Percentiles rank a stretch among this genome's conserved stretches.
These are phyloP conservation scores for Leucocoprinus sp. DNA, from an alignment of 768 basidiomycete species.

Conservation along the genomic window DNA sequence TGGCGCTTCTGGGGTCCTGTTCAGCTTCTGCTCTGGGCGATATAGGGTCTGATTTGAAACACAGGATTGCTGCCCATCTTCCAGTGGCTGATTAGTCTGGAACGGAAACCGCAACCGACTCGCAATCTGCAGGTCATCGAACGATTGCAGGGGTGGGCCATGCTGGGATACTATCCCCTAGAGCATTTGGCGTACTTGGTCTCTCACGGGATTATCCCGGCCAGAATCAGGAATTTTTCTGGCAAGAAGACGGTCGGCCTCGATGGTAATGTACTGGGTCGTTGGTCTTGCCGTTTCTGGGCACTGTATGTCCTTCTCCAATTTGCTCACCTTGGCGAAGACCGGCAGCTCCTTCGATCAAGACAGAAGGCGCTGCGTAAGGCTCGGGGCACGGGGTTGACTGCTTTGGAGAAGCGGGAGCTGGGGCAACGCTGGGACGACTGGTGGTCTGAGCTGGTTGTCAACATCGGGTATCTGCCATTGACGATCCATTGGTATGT, in stretches of 20 bases:
- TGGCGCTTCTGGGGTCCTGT: conserved; percentile 71
- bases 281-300: conserved; percentile 82
- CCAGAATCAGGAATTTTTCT: conserved; percentile 38
- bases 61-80: conserved; percentile 70
- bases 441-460: conserved; percentile 62
- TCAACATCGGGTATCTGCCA: conserved; percentile 73
- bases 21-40: neutral
- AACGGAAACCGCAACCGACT: conserved; percentile 65
- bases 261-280: conserved; percentile 37
- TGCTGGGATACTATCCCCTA: conserved; percentile 74
- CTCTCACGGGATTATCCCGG: conserved; percentile 52
- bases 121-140: conserved; percentile 66
- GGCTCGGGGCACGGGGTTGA: conserved; percentile 42
- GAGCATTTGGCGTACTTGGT: conserved; percentile 68
- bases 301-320: conserved; percentile 71
- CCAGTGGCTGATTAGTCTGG: conserved; percentile 72
- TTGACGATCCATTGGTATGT: conserved; percentile 77
- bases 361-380: conserved; percentile 50
- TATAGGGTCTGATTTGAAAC: neutral
- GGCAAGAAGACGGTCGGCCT: conserved; percentile 35
- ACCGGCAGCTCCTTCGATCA: conserved; percentile 48
- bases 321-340: conserved; percentile 64
- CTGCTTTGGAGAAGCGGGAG: conserved; percentile 45
- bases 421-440: conserved; percentile 54
- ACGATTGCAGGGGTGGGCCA: conserved; percentile 70